Conservation (phyloP, 129 eudicot species). For the Dittrichia graveolens region DNA sequence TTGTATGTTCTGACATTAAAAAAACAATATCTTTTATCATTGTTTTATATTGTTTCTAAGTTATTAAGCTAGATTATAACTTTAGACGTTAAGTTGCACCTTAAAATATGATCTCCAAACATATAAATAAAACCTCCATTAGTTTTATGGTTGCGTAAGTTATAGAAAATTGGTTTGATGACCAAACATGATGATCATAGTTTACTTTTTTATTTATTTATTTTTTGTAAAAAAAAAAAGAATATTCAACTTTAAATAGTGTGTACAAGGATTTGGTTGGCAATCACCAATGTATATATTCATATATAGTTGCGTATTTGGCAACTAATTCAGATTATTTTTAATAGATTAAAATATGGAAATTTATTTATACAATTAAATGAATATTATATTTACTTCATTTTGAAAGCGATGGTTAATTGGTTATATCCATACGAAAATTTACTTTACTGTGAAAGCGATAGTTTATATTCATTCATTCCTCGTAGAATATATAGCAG, state of each 20-base stretch:
- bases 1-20: no score
- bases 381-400: conserved; percentile 1
- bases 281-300: conserved; percentile 32
- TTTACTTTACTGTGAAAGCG: neutral
- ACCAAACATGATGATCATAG: conserved; percentile 35
- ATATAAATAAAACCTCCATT: neutral
- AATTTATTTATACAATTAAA: no score
- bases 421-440: neutral
- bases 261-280: conserved; percentile 34
- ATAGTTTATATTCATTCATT: neutral
- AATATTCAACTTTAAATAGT: neutral
- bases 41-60: no score
- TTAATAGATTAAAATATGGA: neutral
- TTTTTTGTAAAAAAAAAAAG: neutral
- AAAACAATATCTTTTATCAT: no score
- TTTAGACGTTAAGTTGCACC: neutral
- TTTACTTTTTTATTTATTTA: conserved; percentile 3
- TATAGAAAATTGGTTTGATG: conserved; percentile 30
- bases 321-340: conserved; percentile 5
- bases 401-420: neutral
- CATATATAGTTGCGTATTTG: conserved; percentile 29
- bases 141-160: conserved; percentile 24
- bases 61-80: no score
- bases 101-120: neutral
- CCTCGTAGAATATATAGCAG: no score